Evolutionary conservation across 306 rosid genomes (phyloP), one percentile per base, ranked within the genome.

Genomic region (Parietaria judaica): DNA sequence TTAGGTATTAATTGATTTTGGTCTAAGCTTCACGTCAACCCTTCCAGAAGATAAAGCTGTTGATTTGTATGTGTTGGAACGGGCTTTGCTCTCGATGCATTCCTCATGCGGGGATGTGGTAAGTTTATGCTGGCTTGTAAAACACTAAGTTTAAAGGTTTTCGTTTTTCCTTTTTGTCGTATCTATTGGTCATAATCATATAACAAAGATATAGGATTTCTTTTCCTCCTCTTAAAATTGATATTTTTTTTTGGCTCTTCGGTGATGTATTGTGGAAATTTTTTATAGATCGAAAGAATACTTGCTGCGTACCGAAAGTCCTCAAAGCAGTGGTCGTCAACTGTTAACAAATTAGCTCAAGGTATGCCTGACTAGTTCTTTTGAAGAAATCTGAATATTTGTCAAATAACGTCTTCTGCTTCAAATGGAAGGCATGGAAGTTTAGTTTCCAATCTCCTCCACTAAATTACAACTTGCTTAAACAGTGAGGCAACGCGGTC

Each of bases 1-100:
- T 6, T 57, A 90, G 95, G 95, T 87, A 36, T 82, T 87, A 43
- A 87, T 85, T 78, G 95, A 90, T 77, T 90, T 90, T 49, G 97
- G 95, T 45, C 67, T 90, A 81, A 90, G 95, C 80, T 90, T 78
- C 68, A 90, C 91, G 63, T 90, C 96, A n/a, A n/a, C n/a, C n/a
- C n/a, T n/a, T n/a, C n/a, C n/a, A 0, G 95, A 91, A 75, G 98
- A 91, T 64, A 91, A 91, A 77, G 96, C 95, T 54, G 96, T 91
- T 16, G 89, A 90, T 82, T 78, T 88, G 68, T 91, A 88, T 77
- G 98, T 91, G 23, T 61, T 91, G 57, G 98, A 91, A 70, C 80
- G 96, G 79, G 92, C 98, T 56, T 67, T 91, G 77, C 60, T 91
- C 23, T 87, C 97, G 3, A 83, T 91, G 96, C 96, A 91, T 73